Evolutionary conservation across 2,329 filamentous ascomycete genomes (phyloP).

Genomic region (Pseudomassariella vexata): DNA sequence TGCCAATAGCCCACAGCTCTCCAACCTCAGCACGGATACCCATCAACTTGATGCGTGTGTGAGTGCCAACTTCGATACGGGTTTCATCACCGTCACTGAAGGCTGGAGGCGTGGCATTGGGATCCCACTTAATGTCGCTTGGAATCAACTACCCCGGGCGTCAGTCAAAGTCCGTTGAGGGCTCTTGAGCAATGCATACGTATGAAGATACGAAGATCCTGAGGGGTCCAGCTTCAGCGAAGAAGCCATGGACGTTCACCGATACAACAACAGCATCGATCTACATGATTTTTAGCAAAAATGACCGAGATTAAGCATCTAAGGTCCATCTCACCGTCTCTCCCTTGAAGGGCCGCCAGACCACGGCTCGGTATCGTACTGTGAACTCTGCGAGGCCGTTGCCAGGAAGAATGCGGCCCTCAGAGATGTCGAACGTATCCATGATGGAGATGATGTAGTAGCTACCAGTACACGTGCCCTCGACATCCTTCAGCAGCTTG

Average conservation of each 20-base stretch:
- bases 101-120: constrained; percentile 92
- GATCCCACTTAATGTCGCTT: constrained; percentile 85
- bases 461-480: constrained; percentile 89
- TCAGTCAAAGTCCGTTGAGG: constrained; percentile 13
- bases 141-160: constrained; percentile 68
- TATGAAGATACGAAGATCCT: constrained; percentile 75
- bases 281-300: constrained; percentile 40
- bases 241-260: constrained; percentile 90
- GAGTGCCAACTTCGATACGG: constrained; percentile 87
- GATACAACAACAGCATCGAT: constrained; percentile 91
- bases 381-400: constrained; percentile 92
- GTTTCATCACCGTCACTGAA: constrained; percentile 94
- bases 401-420: constrained; percentile 85
- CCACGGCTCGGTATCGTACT: constrained; percentile 89
- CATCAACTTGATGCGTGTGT: constrained; percentile 89
- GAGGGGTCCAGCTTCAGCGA: constrained; percentile 74
- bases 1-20: constrained; percentile 94
- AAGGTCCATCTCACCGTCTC: constrained; percentile 69
- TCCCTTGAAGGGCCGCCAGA: constrained; percentile 96
- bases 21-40: constrained; percentile 90
- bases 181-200: constrained; percentile 41
- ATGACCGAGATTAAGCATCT: constrained; percentile 7
- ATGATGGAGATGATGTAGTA: constrained; percentile 99
- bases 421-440: constrained; percentile 91
- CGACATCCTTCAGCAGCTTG: constrained; percentile 86